Evolutionary conservation across 2,329 filamentous ascomycete genomes (phyloP).

Genomic region (Huntiella bhutanensis): DNA sequence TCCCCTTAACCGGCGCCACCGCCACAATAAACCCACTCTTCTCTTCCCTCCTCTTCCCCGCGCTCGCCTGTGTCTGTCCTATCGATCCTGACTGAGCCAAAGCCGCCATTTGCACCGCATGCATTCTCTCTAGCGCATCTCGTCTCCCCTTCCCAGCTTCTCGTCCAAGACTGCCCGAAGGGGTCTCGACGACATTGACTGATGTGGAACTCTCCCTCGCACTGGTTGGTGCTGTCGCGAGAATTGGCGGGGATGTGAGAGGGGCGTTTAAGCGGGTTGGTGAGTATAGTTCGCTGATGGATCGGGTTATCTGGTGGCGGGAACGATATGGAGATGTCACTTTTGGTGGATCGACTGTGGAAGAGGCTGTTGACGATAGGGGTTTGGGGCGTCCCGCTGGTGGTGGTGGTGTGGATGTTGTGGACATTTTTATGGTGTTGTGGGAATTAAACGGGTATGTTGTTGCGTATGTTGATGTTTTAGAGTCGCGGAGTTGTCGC

Average conservation of each 20-base stretch:
- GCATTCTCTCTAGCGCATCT: slow-evolving; percentile 7
- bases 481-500: not conserved
- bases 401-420: not conserved
- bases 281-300: slow-evolving; percentile 33
- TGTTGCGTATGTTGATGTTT: not conserved
- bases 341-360: slow-evolving; percentile 1
- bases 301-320: slow-evolving; percentile 36
- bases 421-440: not conserved
- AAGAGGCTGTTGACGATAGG: too few relatives aligned
- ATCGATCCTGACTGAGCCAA: not conserved
- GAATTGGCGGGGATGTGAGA: slow-evolving; percentile 2
- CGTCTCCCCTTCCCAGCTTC: slow-evolving; percentile 8
- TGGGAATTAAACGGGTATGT: not conserved
- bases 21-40: too few relatives aligned
- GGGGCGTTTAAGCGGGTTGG: slow-evolving; percentile 15
- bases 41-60: too few relatives aligned
- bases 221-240: slow-evolving; percentile 15
- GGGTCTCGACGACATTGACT: too few relatives aligned
- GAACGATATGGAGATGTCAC: slow-evolving; percentile 13
- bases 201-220: too few relatives aligned
- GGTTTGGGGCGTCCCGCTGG: too few relatives aligned
- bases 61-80: too few relatives aligned
- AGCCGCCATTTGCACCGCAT: slow-evolving; percentile 7
- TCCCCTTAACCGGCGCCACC: too few relatives aligned
- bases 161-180: too few relatives aligned